Evolutionary conservation across 805 yeast species (phyloP), one percentile per base, ranked within the genome.

Genomic region (Wickerhamiella brachini): DNA sequence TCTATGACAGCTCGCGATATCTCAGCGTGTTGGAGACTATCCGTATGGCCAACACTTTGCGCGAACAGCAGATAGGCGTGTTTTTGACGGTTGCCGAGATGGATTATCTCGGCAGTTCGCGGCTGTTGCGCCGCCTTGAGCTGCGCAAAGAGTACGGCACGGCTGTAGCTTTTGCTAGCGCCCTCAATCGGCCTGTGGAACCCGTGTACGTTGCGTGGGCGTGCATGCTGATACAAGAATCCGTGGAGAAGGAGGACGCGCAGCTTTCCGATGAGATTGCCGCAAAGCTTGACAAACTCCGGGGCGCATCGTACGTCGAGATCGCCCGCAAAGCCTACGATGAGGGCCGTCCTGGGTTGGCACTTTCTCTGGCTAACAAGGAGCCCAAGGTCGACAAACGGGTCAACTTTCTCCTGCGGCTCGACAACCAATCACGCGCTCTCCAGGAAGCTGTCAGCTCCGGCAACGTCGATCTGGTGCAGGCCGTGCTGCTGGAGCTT

Each of bases 191-290:
- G 48, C 79, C 76, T 45, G 69, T 68, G 48, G 76, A 76, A 59
- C 55, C 65, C 15, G 75, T 93, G 0, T 83, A 82, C 59, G 71
- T 78, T 1, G 75, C 81, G 56, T 93, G 97, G 97, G 89, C 95
- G 5, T 76, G 81, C 53, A 67, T 75, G 34, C 84, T 85, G 60
- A 78, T 89, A 22, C 80, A 82, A 15, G 59, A 72, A 6, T 74
- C 73, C 26, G 56, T 73, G 52, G 46, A 51, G 15, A 49, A 51
- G 18, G 71, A 75, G 1, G 97, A 90, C 60, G 70, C 71, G 5
- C 78, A 77, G 38, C 65, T 90, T 10, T 75, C 79, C 44, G 62
- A 70, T 21, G 58, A 67, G 0, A 70, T 90, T 0, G 61, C 75
- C 6, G 66, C 70, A 8, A 76, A 76, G 51, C 67, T 86, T 15